Evolutionary conservation across 441 rosid species (phyloP).

Genomic region (Pelargonium myrrhifolium): DNA sequence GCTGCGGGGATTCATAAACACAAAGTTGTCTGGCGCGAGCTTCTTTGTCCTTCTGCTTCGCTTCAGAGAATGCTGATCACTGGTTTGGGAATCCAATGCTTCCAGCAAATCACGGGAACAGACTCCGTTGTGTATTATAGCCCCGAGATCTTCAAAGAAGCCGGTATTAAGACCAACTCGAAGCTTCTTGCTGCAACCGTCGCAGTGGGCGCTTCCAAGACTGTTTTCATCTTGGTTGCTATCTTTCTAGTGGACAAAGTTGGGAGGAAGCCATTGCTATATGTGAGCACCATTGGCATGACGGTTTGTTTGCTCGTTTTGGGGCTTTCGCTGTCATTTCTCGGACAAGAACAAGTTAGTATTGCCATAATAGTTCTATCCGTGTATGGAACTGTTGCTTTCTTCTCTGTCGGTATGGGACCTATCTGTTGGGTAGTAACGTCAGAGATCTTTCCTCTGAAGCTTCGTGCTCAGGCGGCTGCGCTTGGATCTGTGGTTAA

Average conservation of each 20-base stretch:
- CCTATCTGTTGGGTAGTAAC: slow-evolving; percentile 85
- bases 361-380: slow-evolving; percentile 42
- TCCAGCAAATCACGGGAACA: slow-evolving; percentile 79
- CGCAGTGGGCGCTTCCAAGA: slow-evolving; percentile 71
- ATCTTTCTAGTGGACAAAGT: slow-evolving; percentile 61
- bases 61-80: slow-evolving; percentile 54
- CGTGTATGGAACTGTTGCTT: slow-evolving; percentile 74
- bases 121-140: slow-evolving; percentile 87
- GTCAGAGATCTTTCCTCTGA: slow-evolving; percentile 74
- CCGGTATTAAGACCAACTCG: slow-evolving; percentile 57
- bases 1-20: slow-evolving; percentile 56
- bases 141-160: slow-evolving; percentile 59
- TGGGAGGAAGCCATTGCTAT: slow-evolving; percentile 81
- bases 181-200: slow-evolving; percentile 75
- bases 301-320: slow-evolving; percentile 63
- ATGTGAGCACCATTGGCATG: slow-evolving; percentile 83
- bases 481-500: slow-evolving; percentile 86
- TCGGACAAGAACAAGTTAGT: slow-evolving; percentile 42
- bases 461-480: slow-evolving; percentile 75
- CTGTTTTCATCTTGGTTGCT: slow-evolving; percentile 59
- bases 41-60: slow-evolving; percentile 63
- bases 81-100: slow-evolving; percentile 85
- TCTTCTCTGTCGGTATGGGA: slow-evolving; percentile 80
- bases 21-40: slow-evolving; percentile 69
- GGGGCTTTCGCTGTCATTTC: slow-evolving; percentile 42